These are phyloP conservation scores for Phalaenopsis hybrid DNA, from an alignment of 116 monocot genomes.

Conservation along the genomic window DNA sequence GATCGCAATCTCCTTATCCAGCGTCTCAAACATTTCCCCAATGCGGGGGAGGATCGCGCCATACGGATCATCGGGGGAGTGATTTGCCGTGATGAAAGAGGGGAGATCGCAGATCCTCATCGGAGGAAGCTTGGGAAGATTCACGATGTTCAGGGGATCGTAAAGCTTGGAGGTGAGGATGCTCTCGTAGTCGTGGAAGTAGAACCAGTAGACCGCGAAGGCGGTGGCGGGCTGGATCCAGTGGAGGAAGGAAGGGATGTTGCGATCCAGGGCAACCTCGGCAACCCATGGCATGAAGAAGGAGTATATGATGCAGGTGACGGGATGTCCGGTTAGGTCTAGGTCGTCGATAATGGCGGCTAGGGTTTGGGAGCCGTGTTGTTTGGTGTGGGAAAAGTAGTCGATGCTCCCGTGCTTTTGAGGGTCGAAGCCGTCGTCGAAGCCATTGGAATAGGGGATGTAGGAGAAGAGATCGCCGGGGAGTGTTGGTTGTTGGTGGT, in stretches of 20 bases:
- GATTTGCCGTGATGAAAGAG: background rate
- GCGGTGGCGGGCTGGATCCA: slow-evolving; percentile 29
- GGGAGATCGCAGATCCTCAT: slow-evolving; percentile 7
- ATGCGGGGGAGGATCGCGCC: background rate
- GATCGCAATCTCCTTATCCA: background rate
- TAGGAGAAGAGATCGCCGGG: background rate
- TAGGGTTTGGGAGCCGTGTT: background rate
- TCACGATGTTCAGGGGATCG: slow-evolving; percentile 5
- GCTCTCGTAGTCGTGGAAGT: slow-evolving; percentile 15
- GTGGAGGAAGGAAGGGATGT: slow-evolving; percentile 10
- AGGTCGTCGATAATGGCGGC: slow-evolving; percentile 11
- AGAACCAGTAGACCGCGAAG: slow-evolving; percentile 23
- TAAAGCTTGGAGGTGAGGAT: slow-evolving; percentile 5
- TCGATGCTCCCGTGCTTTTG: too few relatives aligned
- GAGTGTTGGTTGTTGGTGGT: background rate
- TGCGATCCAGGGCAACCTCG: slow-evolving; percentile 10
- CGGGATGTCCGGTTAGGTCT: slow-evolving; percentile 4
- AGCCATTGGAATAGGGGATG: slow-evolving; percentile 8
- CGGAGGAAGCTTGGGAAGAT: slow-evolving; percentile 10
- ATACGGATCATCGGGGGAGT: background rate
- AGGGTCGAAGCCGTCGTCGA: background rate
- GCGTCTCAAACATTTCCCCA: slow-evolving; percentile 1
- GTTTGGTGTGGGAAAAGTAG: background rate
- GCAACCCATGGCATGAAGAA: slow-evolving; percentile 14
- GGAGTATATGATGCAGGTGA: slow-evolving; percentile 26